Evolutionary conservation across 192 early-diverging fungal species (phyloP).

Genomic region (Umbelopsis ramanniana): DNA sequence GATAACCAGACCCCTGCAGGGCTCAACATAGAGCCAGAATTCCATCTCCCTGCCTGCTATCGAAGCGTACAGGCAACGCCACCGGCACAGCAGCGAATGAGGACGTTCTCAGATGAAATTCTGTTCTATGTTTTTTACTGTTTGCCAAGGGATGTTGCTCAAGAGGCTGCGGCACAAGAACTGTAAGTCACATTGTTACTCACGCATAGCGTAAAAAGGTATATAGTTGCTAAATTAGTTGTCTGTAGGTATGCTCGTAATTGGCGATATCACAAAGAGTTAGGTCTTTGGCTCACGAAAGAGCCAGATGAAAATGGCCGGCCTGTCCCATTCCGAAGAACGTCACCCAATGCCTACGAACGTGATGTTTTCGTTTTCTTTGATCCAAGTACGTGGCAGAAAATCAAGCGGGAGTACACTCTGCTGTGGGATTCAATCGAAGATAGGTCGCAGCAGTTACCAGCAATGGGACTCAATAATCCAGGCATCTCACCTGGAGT

Average conservation of each 20-base stretch:
- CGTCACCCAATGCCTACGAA: conserved; percentile 63
- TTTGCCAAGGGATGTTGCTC: conserved; percentile 88
- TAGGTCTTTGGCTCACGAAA: conserved; percentile 91
- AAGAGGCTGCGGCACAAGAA: conserved; percentile 94
- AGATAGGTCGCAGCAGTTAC: conserved; percentile 60
- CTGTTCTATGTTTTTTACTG: conserved; percentile 98
- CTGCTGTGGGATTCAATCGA: conserved; percentile 89
- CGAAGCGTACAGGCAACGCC: conserved; percentile 69
- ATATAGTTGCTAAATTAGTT: background rate
- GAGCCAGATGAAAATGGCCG: conserved; percentile 62
- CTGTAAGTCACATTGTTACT: conserved; percentile 51
- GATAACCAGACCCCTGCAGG: conserved; percentile 69
- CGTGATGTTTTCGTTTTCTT: conserved; percentile 91
- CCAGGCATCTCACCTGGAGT: conserved; percentile 21
- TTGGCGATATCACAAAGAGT: conserved; percentile 97
- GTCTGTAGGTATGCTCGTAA: conserved; percentile 70
- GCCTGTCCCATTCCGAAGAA: conserved; percentile 57
- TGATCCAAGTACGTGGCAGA: conserved; percentile 88
- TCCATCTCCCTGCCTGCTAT: conserved; percentile 86
- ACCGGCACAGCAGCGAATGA: conserved; percentile 73
- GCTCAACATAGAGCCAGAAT: conserved; percentile 79
- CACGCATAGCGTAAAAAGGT: background rate
- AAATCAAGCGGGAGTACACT: conserved; percentile 88
- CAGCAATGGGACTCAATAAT: conserved; percentile 7
- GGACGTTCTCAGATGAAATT: conserved; percentile 85